These are phyloP conservation scores for Knufia fluminis DNA, from an alignment of 2,329 filamentous ascomycete genomes.

Conservation along the genomic window DNA sequence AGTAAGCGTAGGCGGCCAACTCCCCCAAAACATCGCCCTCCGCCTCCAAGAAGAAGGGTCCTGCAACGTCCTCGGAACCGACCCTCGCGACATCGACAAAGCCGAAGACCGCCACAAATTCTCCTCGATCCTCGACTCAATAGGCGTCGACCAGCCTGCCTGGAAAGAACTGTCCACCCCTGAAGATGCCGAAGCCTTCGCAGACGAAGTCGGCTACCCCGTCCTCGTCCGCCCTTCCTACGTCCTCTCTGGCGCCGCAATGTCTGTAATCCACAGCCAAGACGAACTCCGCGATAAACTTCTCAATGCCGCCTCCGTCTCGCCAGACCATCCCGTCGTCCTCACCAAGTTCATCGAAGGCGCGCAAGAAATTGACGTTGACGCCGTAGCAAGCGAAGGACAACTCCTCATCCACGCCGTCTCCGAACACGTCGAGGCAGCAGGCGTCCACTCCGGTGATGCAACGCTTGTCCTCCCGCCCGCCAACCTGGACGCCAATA, in stretches of 20 bases:
- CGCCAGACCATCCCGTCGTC: constrained; percentile 92
- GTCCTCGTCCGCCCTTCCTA: constrained; percentile 92
- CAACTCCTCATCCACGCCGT: constrained; percentile 85
- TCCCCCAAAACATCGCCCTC: constrained; percentile 95
- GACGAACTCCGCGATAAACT: constrained; percentile 93
- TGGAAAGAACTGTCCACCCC: constrained; percentile 97
- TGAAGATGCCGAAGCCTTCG: constrained; percentile 77
- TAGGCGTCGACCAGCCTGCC: constrained; percentile 90
- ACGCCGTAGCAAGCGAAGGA: constrained; percentile 79
- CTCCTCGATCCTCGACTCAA: constrained; percentile 92
- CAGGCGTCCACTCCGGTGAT: constrained; percentile 95
- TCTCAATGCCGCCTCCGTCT: constrained; percentile 78
- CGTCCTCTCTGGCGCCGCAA: constrained; percentile 92
- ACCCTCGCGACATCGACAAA: constrained; percentile 92
- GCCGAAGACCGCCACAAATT: constrained; percentile 98
- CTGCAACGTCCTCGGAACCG: constrained; percentile 83
- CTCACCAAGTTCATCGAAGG: constrained; percentile 98
- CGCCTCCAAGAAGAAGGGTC: constrained; percentile 84
- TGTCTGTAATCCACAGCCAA: constrained; percentile 88
- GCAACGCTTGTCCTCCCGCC: constrained; percentile 90
- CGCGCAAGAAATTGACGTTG: constrained; percentile 91
- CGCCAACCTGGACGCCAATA: constrained; percentile 62
- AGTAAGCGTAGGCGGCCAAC: constrained; percentile 89
- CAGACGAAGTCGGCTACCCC: constrained; percentile 76
- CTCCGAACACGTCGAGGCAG: constrained; percentile 91